phyloP scores from a whole-genome alignment of 352 stramenopile species.

The Ochromonadaceae sp. region DNA sequence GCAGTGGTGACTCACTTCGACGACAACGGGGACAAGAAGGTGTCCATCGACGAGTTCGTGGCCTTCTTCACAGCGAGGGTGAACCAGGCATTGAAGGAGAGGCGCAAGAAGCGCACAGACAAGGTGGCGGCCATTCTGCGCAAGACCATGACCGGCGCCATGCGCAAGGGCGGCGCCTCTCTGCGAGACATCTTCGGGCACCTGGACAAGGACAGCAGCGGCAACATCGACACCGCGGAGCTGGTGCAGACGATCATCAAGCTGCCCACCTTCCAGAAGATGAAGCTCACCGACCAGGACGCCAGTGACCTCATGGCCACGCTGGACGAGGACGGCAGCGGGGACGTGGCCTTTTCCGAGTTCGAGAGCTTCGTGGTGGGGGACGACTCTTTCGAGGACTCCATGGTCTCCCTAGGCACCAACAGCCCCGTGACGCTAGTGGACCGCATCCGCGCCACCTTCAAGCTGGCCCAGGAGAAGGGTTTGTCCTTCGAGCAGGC shows the following conservation, averaged over 20 bases:
- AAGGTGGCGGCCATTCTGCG: not conserved
- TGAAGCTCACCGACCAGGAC: slow-evolving; percentile 16
- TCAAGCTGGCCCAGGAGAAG: slow-evolving; percentile 31
- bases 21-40: slow-evolving; percentile 13
- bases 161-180: not conserved
- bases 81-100: slow-evolving; percentile 4
- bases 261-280: slow-evolving; percentile 11
- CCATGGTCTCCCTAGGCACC: not conserved
- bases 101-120: slow-evolving; percentile 4
- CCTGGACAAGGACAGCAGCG: not conserved
- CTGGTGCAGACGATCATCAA: slow-evolving; percentile 16
- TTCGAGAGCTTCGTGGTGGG: slow-evolving; percentile 36
- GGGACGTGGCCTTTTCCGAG: slow-evolving; percentile 51
- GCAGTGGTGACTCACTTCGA: slow-evolving; percentile 21
- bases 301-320: slow-evolving; percentile 31
- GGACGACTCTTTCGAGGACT: slow-evolving; percentile 6
- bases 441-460: slow-evolving; percentile 33
- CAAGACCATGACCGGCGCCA: not conserved
- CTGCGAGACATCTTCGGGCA: not conserved
- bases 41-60: slow-evolving; percentile 27
- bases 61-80: slow-evolving; percentile 12
- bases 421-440: not conserved
- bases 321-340: slow-evolving; percentile 40
- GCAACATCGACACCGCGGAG: slow-evolving; percentile 2
- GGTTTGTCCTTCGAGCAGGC: slow-evolving; percentile 34